Conservation (phyloP, 1,284 basidiomycete species). For the Ganoderma boninense region DNA sequence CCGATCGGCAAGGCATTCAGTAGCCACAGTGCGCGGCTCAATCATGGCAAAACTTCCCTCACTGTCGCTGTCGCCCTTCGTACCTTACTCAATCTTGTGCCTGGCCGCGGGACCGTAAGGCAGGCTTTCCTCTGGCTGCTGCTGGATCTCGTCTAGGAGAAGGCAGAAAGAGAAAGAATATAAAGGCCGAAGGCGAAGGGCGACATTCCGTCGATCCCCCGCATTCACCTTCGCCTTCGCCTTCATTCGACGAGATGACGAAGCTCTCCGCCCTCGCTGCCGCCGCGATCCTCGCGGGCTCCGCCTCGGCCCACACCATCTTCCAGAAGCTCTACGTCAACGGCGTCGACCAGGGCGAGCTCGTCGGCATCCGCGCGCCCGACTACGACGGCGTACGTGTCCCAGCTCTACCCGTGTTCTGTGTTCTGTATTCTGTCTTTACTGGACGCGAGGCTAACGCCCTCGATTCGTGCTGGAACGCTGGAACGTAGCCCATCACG, state of each 20-base stretch:
- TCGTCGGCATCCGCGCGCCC: conserved; percentile 48
- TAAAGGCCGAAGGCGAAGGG: background rate
- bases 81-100: background rate
- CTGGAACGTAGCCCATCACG: conserved; percentile 52
- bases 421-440: background rate
- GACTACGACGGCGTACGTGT: conserved; percentile 38
- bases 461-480: no score
- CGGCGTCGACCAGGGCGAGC: conserved; percentile 48
- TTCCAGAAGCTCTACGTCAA: conserved; percentile 49
- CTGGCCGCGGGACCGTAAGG: no score
- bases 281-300: conserved; percentile 38
- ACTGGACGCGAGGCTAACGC: background rate
- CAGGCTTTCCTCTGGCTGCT: background rate
- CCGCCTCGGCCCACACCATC: conserved; percentile 45
- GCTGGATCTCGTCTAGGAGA: background rate
- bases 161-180: background rate
- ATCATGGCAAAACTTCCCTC: background rate
- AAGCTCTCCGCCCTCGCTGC: conserved; percentile 26
- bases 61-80: background rate
- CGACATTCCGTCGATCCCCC: background rate
- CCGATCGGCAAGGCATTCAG: background rate
- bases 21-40: background rate
- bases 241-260: conserved; percentile 6
- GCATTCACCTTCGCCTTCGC: background rate
- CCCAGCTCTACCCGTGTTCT: background rate